A percentile compares a stretch with the other conserved stretches of the same genome.
phyloP scores from a whole-genome alignment of 2,329 filamentous ascomycete genomes.

The Knoxdaviesia capensis region DNA sequence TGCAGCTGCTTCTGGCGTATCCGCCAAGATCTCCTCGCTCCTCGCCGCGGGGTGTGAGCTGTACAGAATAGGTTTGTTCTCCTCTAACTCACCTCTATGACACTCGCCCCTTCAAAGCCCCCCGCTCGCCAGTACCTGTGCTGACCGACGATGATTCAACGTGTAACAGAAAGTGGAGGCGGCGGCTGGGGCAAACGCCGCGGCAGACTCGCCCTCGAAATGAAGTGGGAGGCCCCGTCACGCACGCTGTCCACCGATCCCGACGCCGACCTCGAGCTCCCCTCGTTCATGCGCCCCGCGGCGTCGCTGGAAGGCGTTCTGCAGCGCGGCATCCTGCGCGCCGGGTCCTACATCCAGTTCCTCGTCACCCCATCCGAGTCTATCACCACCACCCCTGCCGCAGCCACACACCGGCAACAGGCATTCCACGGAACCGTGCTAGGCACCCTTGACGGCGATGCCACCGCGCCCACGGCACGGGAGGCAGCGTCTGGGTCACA shows the following conservation, averaged over 20 bases:
- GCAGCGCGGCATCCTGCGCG: slow-evolving; percentile 29
- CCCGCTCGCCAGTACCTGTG: background rate
- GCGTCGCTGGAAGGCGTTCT: slow-evolving; percentile 3
- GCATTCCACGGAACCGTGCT: no score
- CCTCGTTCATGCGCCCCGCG: background rate
- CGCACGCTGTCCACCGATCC: slow-evolving; percentile 8
- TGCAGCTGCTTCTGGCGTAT: background rate
- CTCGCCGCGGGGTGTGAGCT: slow-evolving; percentile 14
- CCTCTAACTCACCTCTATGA: background rate
- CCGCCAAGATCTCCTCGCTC: background rate
- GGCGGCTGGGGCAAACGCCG: slow-evolving; percentile 72
- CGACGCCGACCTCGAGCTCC: slow-evolving; percentile 16
- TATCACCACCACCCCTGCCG: no score
- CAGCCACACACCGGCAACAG: no score
- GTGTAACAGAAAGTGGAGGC: slow-evolving; percentile 46
- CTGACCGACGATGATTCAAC: slow-evolving; percentile 2
- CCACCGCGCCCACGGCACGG: no score
- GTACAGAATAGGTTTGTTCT: slow-evolving; percentile 21
- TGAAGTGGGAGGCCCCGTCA: slow-evolving; percentile 12
- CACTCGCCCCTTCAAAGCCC: background rate
- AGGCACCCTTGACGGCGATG: no score
- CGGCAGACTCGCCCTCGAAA: slow-evolving; percentile 60
- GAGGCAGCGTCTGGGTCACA: no score
- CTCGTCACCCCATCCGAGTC: slow-evolving; percentile 19
- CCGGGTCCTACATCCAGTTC: slow-evolving; percentile 48